Evolutionary conservation across 768 basidiomycete genomes (phyloP).

Genomic region (Arthromyces matolae): DNA sequence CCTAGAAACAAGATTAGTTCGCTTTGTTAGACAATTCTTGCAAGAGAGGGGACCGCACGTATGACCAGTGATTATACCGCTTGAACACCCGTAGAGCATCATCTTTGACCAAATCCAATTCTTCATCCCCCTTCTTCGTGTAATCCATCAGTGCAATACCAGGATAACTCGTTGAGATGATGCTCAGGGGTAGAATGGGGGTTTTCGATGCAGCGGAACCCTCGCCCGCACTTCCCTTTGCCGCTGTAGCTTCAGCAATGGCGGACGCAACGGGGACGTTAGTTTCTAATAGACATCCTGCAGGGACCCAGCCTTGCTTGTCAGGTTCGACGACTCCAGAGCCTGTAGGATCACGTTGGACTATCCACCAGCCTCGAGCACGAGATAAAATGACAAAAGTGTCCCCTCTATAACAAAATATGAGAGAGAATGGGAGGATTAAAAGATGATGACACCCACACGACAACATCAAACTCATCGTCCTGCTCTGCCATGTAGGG

Average conservation of each 20-base stretch:
- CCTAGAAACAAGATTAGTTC: constrained; percentile 38
- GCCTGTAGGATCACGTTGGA: constrained; percentile 89
- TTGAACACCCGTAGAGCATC: constrained; percentile 92
- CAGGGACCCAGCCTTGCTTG: constrained; percentile 96
- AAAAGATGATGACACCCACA: constrained; percentile 55
- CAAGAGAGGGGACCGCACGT: constrained; percentile 45
- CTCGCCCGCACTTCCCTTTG: constrained; percentile 41
- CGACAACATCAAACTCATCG: constrained; percentile 96
- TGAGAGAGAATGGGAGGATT: constrained; percentile 8
- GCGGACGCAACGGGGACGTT: constrained; percentile 87
- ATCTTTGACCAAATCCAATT: constrained; percentile 85
- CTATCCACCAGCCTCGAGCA: constrained; percentile 99
- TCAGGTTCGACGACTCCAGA: constrained; percentile 76
- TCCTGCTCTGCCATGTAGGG: constrained; percentile 98
- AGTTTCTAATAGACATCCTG: constrained; percentile 93
- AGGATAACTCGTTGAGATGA: constrained; percentile 97
- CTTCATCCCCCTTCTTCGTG: constrained; percentile 89
- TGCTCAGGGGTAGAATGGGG: constrained; percentile 85
- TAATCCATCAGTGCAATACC: constrained; percentile 97
- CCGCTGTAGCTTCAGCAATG: constrained; percentile 75
- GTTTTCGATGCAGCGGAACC: constrained; percentile 51
- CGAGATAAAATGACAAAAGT: constrained; percentile 91
- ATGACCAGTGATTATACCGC: constrained; percentile 97
- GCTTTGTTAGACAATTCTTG: constrained; percentile 9
- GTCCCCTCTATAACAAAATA: constrained; percentile 58